Evolutionary conservation across 768 basidiomycete species (phyloP), one percentile per base, ranked within the genome.

Genomic region (Sporobolomyces pararoseus): DNA sequence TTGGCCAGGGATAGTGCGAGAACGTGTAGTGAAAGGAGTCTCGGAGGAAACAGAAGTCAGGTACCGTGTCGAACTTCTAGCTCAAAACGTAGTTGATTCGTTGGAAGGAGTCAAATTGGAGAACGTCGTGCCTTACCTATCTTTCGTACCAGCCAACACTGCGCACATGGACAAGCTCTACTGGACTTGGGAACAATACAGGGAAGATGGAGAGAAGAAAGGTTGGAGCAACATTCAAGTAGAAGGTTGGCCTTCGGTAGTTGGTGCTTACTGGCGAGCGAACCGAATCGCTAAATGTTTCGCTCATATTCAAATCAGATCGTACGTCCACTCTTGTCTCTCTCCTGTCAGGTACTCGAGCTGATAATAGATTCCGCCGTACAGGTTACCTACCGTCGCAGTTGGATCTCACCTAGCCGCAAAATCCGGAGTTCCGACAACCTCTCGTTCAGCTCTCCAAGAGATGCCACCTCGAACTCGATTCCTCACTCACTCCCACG

Each of bases 1-100:
- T 34, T 73, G 71, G 71, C 71, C 71, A 13, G 71, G 66, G 10
- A 58, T 73, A 53, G 49, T 73, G 23, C 64, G 66, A 19, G 23
- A 29, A 21, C 59, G 71, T 21, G 25, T n/a, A 7, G 29, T 66
- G 23, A 21, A n/a, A 3, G 42, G 21, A 12, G 16, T 17, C 25
- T 31, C 32, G 12, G 58, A 59, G 10, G 63, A 13, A 2, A 37
- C n/a, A 7, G 46, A 64, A n/a, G 51, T 62, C 19, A 10, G 21
- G n/a, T 73, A 31, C 50, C 39, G 23, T 3, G 50, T 73, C 55
- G 66, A 73, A 50, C 51, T 73, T 12, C 53, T 73, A 37, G 58
- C 53, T 23, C 60, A 62, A 66, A 37, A 39, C 14, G 2, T 13
- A 25, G 4, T 25, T 6, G 58, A 60, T 31, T 37, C 57, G 31